Evolutionary conservation across 805 yeast species (phyloP), one percentile per base, ranked within the genome.

Genomic region (Alloascoidea africana): DNA sequence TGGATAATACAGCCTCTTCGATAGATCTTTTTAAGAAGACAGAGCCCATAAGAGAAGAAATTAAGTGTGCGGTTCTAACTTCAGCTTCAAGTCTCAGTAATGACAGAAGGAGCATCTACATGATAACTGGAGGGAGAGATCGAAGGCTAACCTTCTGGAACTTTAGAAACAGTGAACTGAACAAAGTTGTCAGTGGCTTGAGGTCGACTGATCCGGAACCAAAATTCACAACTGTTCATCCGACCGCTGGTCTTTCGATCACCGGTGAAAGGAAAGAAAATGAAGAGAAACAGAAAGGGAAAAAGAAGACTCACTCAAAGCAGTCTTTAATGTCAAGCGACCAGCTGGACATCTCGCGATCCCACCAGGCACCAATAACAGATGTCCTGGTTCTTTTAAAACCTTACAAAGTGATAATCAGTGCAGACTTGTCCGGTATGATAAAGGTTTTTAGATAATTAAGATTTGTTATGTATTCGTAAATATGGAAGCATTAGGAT

Each of bases 381-480:
- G 76, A 60, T 32, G 55, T 76, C 3, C 65, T 63, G 0, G 47
- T 68, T 14, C 51, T 73, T 13, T 44, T 57, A 13, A 49, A 53
- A 5, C 84, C 84, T 0, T 68, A 65, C 41, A 71, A 68, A 32
- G 66, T 81, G 73, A 51, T 81, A 2, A 56, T 82, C 2, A 63
- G 80, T 2, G 84, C 60, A 2, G 93, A 82, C 45, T 58, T 84
- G 39, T 65, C 71, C 33, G 94, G 94, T 0, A 60, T 58, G 2
- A 60, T 83, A 19, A 73, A 73, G 49, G 68, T 81, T 2, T 79
- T 70, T 51, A 66, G 62, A 46, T 69, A 47, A 23, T n/a, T n/a
- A n/a, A n/a, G n/a, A n/a, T n/a, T n/a, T n/a, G n/a, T n/a, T n/a
- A n/a, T n/a, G n/a, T n/a, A n/a, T n/a, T n/a, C n/a, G n/a, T n/a